Evolutionary conservation across 176 grass and related monocot genomes (phyloP), one percentile per base, ranked within the genome.

Genomic region (Oryza meridionalis): DNA sequence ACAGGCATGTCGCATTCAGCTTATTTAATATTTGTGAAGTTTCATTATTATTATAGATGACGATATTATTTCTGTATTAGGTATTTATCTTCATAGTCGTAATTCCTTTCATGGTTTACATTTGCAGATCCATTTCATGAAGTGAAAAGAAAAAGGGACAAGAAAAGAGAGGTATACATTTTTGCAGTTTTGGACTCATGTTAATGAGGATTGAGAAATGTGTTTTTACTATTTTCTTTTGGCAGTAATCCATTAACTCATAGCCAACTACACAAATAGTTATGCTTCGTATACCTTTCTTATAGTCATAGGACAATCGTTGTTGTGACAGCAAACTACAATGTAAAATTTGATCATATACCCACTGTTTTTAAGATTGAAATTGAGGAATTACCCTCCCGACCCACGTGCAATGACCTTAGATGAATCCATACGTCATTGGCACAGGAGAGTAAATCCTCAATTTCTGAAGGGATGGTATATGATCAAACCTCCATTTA

Each of bases 61-160:
- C 72, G 29, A 31, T 31, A 31, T 69, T 62, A 32, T 59, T n/a
- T 24, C 78, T 71, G 17, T 21, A 33, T 70, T 11, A 22, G 40
- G 33, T 32, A 11, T 61, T 61, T 86, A 59, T 87, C 53, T 66
- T 73, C 15, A 9, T 78, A 31, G 37, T 75, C 63, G 0, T 82
- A 70, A 82, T 77, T 71, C 7, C 63, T 90, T 26, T 44, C 40
- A 25, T 79, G 40, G 46, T 91, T 82, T 88, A 27, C 73, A 84
- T 74, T 61, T 83, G 77, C 81, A 99, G 97, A 99, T 84, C 91
- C 93, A 35, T 99, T 96, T 89, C 97, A 94, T 65, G 93, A 94
- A 85, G 97, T 99, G 71, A 95, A 85, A 82, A 90, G 93, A 26
- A 99, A 84, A 84, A 90, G 75, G 66, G 97, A 99, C 91, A 92